phyloP scores from a whole-genome alignment of 225 moss, liverwort and hornwort genomes.

The Climacium dendroides region DNA sequence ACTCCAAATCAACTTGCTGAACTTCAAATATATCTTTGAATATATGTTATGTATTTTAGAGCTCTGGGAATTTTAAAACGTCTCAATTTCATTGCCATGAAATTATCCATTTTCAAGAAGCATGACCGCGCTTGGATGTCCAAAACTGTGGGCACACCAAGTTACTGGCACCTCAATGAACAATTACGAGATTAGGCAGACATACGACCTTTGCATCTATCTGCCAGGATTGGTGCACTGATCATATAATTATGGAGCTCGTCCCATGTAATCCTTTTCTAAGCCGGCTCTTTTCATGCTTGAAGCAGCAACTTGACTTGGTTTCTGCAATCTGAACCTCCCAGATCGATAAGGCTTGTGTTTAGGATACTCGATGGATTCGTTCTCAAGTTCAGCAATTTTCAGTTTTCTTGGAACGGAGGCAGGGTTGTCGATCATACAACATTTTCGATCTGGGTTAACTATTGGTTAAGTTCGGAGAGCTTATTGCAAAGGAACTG shows the following conservation, averaged over 20 bases:
- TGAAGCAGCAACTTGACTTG: not conserved
- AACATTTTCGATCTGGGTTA: too few relatives aligned
- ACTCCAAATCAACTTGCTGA: not conserved
- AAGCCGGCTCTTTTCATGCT: not conserved
- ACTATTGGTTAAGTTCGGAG: not conserved
- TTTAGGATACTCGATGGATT: not conserved
- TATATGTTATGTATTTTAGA: not conserved
- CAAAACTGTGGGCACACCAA: too few relatives aligned
- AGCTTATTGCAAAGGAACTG: not conserved
- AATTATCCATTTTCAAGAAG: not conserved
- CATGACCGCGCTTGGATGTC: not conserved
- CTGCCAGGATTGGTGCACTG: not conserved
- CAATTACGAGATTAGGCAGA: not conserved
- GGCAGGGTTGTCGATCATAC: not conserved
- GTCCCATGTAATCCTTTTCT: too few relatives aligned
- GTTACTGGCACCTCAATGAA: too few relatives aligned
- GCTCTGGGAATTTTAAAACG: too few relatives aligned
- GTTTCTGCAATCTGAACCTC: not conserved
- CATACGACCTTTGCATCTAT: not conserved
- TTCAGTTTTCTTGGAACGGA: not conserved
- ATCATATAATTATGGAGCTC: not conserved
- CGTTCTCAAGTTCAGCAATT: not conserved
- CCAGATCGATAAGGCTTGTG: not conserved
- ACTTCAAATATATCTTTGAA: not conserved
- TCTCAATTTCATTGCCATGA: not conserved